Base-by-base conservation (phyloP, 345 rosid species). In the Populus simonii region DNA sequence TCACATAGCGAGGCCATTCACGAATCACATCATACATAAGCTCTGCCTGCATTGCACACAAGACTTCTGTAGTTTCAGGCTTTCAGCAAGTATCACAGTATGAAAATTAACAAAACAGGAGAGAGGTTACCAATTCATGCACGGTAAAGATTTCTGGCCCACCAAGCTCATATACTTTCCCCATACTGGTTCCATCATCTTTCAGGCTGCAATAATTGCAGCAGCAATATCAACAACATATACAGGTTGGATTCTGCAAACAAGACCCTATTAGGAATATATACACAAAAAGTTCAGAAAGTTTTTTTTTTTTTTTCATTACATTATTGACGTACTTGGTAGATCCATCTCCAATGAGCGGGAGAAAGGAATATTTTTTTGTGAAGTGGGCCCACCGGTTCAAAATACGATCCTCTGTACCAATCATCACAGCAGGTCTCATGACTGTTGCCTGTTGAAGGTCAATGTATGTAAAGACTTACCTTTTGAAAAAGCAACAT, bases 171-270 rank as follows among this genome's bases (percentile, higher is more conserved):
- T 90, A 96, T 69, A 88, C 83, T 83, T 92, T 92, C 74, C 98
- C 99, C 97, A 91, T 94, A 87, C 97, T 94, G 80, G 84, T 70
- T 43, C 96, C 99, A 81, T 96, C 94, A 86, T 94, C 98, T 81
- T 92, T 94, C 84, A 96, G 78, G 98, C 95, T 55, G 97, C 89
- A 73, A 92, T 67, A 72, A 96, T 80, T 69, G 95, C 98, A 85
- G 88, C 93, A 88, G 97, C 99, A 86, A 89, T 94, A 88, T 96
- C 99, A 49, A 91, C 86, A 83, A 96, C 99, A 86, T 86, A 96
- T 57, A 94, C 97, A 20, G 98, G 98, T 80, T 96, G 97, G 81
- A 96, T 89, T 90, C 99, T 96, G 92, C 85, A 85, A 74, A 57
- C 8, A 76, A 82, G n/a, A 61, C 66, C 80, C 25, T 6, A 79